These are phyloP conservation scores for Naematelia aurantialba DNA, from an alignment of 768 basidiomycete genomes.

Conservation along the genomic window DNA sequence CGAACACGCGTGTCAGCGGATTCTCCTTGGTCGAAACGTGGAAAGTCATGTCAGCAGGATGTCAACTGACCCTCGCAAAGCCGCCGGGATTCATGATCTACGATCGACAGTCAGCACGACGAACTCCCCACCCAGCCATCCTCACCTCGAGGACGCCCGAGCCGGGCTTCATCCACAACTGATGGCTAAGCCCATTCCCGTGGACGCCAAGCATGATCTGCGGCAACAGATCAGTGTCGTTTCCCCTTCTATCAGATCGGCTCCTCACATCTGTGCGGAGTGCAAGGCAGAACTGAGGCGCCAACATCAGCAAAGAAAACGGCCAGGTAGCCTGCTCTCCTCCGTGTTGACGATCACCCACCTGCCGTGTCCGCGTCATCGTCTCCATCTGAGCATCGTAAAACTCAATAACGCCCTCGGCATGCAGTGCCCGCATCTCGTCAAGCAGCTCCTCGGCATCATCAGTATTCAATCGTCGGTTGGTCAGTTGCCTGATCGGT, in stretches of 20 bases:
- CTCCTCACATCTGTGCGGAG: constrained; percentile 2
- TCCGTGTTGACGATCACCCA: constrained; percentile 17
- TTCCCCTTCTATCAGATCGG: neutral
- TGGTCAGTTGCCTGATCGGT: constrained; percentile 20
- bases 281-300: constrained; percentile 8
- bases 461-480: constrained; percentile 17
- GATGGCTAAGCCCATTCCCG: constrained; percentile 42
- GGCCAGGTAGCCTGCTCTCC: neutral
- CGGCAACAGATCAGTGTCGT: neutral
- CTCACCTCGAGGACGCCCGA: constrained; percentile 35
- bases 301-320: neutral
- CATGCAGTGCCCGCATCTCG: constrained; percentile 22
- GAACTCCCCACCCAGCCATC: neutral
- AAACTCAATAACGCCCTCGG: constrained; percentile 28
- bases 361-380: constrained; percentile 20
- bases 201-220: constrained; percentile 41
- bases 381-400: constrained; percentile 32
- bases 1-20: neutral
- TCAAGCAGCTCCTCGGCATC: constrained; percentile 19
- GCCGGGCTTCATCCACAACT: constrained; percentile 38
- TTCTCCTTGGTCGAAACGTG: too few species aligned
- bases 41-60: neutral
- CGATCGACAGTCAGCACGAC: neutral
- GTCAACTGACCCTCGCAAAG: constrained; percentile 32
- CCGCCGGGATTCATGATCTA: constrained; percentile 35